Evolutionary conservation across 192 early-diverging fungal species (phyloP), one percentile per base, ranked within the genome.

Genomic region (Mortierella antarctica): DNA sequence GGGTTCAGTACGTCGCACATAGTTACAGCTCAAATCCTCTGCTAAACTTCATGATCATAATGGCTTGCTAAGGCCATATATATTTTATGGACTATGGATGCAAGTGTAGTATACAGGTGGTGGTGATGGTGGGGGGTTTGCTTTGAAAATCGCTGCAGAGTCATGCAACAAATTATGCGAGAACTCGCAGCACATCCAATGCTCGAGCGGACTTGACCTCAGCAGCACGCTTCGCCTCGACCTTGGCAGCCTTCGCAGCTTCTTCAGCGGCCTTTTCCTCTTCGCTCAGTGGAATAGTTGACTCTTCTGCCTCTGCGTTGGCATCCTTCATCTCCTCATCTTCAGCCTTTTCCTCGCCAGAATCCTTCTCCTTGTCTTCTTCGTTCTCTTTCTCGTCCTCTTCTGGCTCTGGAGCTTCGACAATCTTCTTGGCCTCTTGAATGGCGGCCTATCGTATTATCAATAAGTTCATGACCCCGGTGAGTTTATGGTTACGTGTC

Each of bases 341-440:
- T 7, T 48, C 56, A 52, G 41, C 63, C 39, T 49, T 48, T 17
- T 5, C 61, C 15, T 58, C 53, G 54, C 47, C 21, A 13, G 59
- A 47, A 23, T 44, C n/a, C 10, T 17, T 58, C 17, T n/a, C 40
- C 0, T 47, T 46, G 39, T 62, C 57, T 5, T 65, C n/a, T 15
- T 78, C 40, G 18, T 58, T 18, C 9, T 74, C 49, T 39, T 68
- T 52, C 14, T 69, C 66, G 0, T 57, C 62, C 15, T 73, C 72
- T 8, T 79, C 70, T 5, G 51, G 47, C 17, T 80, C 77, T 20
- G 77, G 70, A 10, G 77, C 69, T 9, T 80, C 77, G 7, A 80
- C 77, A 57, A 72, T 80, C 77, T 80, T 71, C 51, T 72, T 71
- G 54, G 77, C 77, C 11, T 80, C 77, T 7, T 67, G 39, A 41